Conservation (phyloP, 169 alveolate species). For the Cryptosporidium viatorum region DNA sequence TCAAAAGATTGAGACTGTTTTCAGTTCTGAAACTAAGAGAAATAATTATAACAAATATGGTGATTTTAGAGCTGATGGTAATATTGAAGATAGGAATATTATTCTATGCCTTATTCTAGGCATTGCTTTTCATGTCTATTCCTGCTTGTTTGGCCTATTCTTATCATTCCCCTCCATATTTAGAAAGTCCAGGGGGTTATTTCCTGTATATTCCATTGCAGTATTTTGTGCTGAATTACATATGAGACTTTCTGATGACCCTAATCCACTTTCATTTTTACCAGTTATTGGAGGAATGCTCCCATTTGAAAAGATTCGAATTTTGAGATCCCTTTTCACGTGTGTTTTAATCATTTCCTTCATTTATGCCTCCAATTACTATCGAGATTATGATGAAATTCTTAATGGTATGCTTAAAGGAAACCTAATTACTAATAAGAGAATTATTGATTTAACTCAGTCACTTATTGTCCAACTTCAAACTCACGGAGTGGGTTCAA, state of each 20-base stretch:
- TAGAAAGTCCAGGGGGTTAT: slow-evolving; percentile 57
- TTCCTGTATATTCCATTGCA: slow-evolving; percentile 68
- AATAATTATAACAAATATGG: slow-evolving; percentile 68
- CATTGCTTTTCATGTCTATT: slow-evolving; percentile 57
- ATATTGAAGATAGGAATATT: slow-evolving; percentile 53
- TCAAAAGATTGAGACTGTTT: slow-evolving; percentile 56
- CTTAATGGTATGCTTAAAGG: slow-evolving; percentile 55
- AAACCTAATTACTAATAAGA: slow-evolving; percentile 53
- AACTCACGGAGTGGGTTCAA: slow-evolving; percentile 44
- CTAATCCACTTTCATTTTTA: slow-evolving; percentile 44
- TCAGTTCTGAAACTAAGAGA: slow-evolving; percentile 59
- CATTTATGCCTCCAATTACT: slow-evolving; percentile 45
- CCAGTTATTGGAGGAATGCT: slow-evolving; percentile 45
- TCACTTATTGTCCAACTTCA: slow-evolving; percentile 55
- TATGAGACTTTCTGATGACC: slow-evolving; percentile 65
- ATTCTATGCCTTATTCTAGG: slow-evolving; percentile 57
- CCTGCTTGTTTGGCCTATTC: slow-evolving; percentile 55
- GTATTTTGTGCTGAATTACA: slow-evolving; percentile 69
- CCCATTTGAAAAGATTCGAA: slow-evolving; percentile 55
- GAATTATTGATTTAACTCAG: slow-evolving; percentile 71
- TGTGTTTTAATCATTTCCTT: slow-evolving; percentile 23
- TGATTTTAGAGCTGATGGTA: slow-evolving; percentile 61
- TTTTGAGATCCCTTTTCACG: slow-evolving; percentile 36
- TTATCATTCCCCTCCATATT: slow-evolving; percentile 56
- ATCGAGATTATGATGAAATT: slow-evolving; percentile 65